A percentile compares a stretch with the other conserved stretches of the same genome.
Conservation (phyloP, 176 grass and related monocot species). For the Cenchrus purpureus region DNA sequence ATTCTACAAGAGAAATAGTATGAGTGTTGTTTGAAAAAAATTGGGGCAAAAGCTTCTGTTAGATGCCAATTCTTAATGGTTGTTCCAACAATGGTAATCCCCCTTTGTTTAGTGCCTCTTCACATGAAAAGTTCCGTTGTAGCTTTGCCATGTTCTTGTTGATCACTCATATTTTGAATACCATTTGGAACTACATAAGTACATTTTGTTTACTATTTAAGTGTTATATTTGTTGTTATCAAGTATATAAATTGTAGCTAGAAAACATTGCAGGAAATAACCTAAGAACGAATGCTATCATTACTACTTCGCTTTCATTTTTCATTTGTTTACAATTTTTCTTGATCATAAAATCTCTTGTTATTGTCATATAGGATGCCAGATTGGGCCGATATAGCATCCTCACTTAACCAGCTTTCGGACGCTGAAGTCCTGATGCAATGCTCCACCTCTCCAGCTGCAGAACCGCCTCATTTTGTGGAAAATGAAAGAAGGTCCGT, state of each 20-base stretch:
- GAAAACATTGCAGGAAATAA: background rate
- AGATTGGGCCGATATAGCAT: constrained; percentile 62
- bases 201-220: background rate
- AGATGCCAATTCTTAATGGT: background rate
- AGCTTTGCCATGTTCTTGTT: background rate
- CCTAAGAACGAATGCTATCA: background rate
- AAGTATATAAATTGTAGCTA: constrained; percentile 6
- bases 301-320: background rate
- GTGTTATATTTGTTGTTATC: background rate
- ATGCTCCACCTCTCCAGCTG: constrained; percentile 85
- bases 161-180: background rate
- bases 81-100: background rate
- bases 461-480: constrained; percentile 89
- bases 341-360: constrained; percentile 16
- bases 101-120: background rate
- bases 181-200: background rate
- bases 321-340: constrained; percentile 10
- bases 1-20: background rate
- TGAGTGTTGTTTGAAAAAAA: background rate
- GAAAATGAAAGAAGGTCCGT: constrained; percentile 84
- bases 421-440: constrained; percentile 74
- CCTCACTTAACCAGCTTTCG: constrained; percentile 53
- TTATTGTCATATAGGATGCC: constrained; percentile 62
- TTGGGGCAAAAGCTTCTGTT: background rate
- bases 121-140: constrained; percentile 21